Percentiles rank a stretch among this genome's conserved stretches.
Conservation (phyloP, 495 filamentous ascomycete genomes). For the Penicillium flavigenum region DNA sequence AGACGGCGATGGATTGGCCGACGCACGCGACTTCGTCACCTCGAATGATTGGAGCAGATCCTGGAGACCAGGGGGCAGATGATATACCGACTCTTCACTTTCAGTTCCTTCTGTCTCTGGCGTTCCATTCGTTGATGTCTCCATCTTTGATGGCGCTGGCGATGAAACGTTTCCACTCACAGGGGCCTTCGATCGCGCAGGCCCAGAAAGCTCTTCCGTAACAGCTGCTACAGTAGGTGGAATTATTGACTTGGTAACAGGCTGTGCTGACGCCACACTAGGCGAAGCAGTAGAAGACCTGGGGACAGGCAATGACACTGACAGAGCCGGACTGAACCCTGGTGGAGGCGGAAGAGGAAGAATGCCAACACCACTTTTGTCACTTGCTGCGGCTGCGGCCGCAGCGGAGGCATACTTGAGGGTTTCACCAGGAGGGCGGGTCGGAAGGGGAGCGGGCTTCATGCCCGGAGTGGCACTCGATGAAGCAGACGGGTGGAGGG, state of each 20-base stretch:
- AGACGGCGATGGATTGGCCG: constrained; percentile 56
- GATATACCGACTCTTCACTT: constrained; percentile 78
- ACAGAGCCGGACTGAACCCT: constrained; percentile 53
- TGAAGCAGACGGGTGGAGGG: constrained; percentile 56
- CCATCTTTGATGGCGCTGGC: constrained; percentile 26
- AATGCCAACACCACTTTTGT: constrained; percentile 86
- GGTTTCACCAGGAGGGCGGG: constrained; percentile 80
- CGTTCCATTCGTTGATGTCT: constrained; percentile 36
- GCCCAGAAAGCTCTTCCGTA: constrained; percentile 36
- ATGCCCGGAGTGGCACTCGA: constrained; percentile 66
- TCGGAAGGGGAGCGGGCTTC: constrained; percentile 90
- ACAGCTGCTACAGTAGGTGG: constrained; percentile 35
- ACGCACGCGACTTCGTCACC: constrained; percentile 66
- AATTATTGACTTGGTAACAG: constrained; percentile 40
- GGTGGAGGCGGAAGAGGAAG: constrained; percentile 87
- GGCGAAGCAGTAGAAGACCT: constrained; percentile 56
- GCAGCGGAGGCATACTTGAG: constrained; percentile 96
- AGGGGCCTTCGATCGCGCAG: constrained; percentile 51
- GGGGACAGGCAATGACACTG: constrained; percentile 41
- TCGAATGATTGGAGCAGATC: constrained; percentile 91
- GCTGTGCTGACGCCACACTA: constrained; percentile 53
- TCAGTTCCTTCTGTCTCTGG: constrained; percentile 36
- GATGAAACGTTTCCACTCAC: constrained; percentile 16
- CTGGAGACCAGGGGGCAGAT: constrained; percentile 85
- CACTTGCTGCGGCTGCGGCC: constrained; percentile 89